Evolutionary conservation across 129 eudicot genomes (phyloP).

Genomic region (Chrysanthemum makinoi): DNA sequence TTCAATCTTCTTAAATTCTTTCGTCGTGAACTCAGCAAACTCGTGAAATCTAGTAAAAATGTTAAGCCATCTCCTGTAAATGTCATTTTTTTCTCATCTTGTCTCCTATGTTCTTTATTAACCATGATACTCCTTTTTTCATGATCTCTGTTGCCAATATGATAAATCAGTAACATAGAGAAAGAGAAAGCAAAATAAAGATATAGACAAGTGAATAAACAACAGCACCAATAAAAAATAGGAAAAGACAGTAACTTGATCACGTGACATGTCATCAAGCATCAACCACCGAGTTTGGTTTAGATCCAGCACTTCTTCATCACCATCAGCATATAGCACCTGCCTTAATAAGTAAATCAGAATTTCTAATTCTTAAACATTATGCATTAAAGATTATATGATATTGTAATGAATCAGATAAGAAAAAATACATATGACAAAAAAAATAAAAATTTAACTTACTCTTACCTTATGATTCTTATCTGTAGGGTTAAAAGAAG

Average conservation of each 20-base stretch:
- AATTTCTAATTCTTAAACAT: not conserved
- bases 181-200: not conserved
- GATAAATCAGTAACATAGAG: not conserved
- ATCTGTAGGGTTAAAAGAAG: slow-evolving; percentile 41
- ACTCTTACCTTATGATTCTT: slow-evolving; percentile 54
- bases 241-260: slow-evolving; percentile 32
- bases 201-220: not conserved
- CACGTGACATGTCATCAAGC: slow-evolving; percentile 22
- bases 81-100: too few relatives aligned
- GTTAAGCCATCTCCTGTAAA: too few relatives aligned
- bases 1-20: too few relatives aligned
- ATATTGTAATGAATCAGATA: not conserved
- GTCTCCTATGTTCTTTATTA: too few relatives aligned
- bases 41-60: too few relatives aligned
- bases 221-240: slow-evolving; percentile 9
- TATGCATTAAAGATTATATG: not conserved
- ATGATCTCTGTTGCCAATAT: slow-evolving; percentile 26
- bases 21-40: too few relatives aligned
- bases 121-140: too few relatives aligned
- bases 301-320: slow-evolving; percentile 56
- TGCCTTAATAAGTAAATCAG: slow-evolving; percentile 23
- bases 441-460: slow-evolving; percentile 1
- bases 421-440: not conserved
- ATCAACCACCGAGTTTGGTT: slow-evolving; percentile 46
- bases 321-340: slow-evolving; percentile 78